A percentile compares a stretch with the other conserved stretches of the same genome.
Conservation (phyloP, 371 early-diverging fungal genomes). For the Mucor velutinosus region DNA sequence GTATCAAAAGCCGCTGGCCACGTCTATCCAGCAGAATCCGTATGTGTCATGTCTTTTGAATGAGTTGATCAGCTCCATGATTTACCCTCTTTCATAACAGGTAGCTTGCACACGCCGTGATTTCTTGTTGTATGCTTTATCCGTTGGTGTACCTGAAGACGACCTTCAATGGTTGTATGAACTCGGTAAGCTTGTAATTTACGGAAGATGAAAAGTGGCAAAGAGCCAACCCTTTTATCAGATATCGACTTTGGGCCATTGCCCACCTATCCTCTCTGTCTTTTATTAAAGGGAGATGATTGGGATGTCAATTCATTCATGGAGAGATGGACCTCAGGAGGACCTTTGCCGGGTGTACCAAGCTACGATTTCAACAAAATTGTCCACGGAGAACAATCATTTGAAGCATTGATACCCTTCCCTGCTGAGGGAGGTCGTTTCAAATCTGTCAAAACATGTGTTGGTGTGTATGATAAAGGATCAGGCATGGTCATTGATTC, state of each 20-base stretch:
- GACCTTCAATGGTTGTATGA: conserved; percentile 73
- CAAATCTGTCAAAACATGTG: conserved; percentile 41
- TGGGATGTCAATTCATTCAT: conserved; percentile 67
- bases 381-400: conserved; percentile 75
- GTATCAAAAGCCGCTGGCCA: conserved; percentile 29
- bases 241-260: conserved; percentile 66
- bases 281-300: conserved; percentile 55
- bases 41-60: background rate
- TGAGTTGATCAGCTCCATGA: background rate
- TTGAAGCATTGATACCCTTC: conserved; percentile 60
- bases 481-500: conserved; percentile 73
- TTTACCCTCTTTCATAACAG: background rate
- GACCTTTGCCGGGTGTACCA: conserved; percentile 64
- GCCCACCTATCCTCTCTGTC: conserved; percentile 70
- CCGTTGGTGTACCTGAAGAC: conserved; percentile 60
- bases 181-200: conserved; percentile 39
- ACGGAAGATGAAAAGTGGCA: background rate
- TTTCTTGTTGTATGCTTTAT: conserved; percentile 69
- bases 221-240: conserved; percentile 2
- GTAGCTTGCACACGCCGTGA: conserved; percentile 69
- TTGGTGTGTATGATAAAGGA: conserved; percentile 64
- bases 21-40: conserved; percentile 12
- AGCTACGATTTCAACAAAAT: conserved; percentile 65
- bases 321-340: conserved; percentile 32
- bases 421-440: conserved; percentile 62